Evolutionary conservation across 2,329 filamentous ascomycete genomes (phyloP).

Genomic region (Penicillium sp.): DNA sequence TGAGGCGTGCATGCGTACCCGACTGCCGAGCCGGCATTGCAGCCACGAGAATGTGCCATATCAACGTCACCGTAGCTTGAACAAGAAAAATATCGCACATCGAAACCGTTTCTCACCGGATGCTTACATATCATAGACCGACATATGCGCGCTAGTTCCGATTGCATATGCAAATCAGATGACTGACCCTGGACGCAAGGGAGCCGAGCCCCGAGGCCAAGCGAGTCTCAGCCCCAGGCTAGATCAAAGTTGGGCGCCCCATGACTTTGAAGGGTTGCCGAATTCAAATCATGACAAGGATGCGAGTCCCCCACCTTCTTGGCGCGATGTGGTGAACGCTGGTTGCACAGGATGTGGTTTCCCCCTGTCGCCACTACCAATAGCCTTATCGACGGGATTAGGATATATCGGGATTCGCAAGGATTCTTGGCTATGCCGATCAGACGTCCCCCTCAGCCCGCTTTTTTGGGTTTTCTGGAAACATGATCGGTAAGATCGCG

Average conservation of each 20-base stretch:
- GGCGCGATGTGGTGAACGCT: background rate
- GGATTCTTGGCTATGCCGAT: background rate
- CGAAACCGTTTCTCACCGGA: background rate
- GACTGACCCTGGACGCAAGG: constrained; percentile 9
- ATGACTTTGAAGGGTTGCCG: background rate
- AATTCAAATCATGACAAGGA: background rate
- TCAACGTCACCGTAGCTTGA: background rate
- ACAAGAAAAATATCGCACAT: background rate
- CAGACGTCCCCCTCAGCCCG: background rate
- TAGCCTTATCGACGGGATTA: background rate
- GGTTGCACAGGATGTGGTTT: background rate
- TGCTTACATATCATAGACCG: background rate
- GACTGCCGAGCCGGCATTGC: constrained; percentile 19
- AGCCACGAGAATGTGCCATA: background rate
- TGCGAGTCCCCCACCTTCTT: background rate
- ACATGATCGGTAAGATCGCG: background rate
- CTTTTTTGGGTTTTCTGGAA: background rate
- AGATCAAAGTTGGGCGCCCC: background rate
- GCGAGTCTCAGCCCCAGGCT: background rate
- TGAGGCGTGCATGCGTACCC: constrained; percentile 18
- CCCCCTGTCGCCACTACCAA: background rate
- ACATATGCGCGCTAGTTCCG: background rate
- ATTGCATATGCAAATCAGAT: constrained; percentile 9
- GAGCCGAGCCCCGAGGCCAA: background rate
- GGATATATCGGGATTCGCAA: background rate